Base-by-base conservation (phyloP, 1,284 basidiomycete genomes). In the Cryptococcus maquisensis region DNA sequence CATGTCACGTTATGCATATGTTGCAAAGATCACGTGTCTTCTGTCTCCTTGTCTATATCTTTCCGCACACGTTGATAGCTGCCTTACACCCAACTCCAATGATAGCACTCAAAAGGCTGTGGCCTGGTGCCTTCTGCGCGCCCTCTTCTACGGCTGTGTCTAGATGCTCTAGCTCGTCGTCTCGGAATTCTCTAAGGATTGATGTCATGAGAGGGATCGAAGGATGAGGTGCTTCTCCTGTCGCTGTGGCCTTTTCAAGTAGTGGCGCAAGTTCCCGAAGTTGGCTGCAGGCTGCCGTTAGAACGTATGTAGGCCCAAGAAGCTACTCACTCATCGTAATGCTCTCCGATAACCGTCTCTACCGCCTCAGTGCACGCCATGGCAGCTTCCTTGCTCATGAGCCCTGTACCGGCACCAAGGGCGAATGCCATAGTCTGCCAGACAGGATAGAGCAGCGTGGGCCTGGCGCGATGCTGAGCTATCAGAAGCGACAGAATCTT, bases 321-420 rank as follows among this genome's bases (percentile, higher is more conserved):
- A 7, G 26, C 20, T 4, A 81, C 90, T 73, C 72, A 95, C 93
- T 97, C 92, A 73, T 97, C 91, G 67, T 98, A 98, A 72, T 98
- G 94, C 74, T 98, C 94, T 26, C 94, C 94, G 53, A 98, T 98
- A 47, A 93, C 91, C 0, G 92, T 97, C 76, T 98, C 94, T 4
- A 98, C 93, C 0, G 94, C 94, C 74, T 98, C 94, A 0, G 94
- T 98, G 66, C 93, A 97, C 2, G 94, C 94, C 94, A 98, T 98
- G 1, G 94, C 93, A 7, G 92, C 91, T 63, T 97, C 86, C 66
- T 86, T 88, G 16, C 94, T 89, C 82, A 97, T 81, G 18, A 95
- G 73, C 1, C 91, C 94, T 0, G 94, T 96, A 0, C 80, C 81
- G 2, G 86, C 86, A 5, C 94, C 94, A 4, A 98, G 78, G 1